Percentiles rank a stretch among this genome's conserved stretches.
These are phyloP conservation scores for Tetrapisispora namnaoensis DNA, from an alignment of 805 yeast genomes.

Conservation along the genomic window DNA sequence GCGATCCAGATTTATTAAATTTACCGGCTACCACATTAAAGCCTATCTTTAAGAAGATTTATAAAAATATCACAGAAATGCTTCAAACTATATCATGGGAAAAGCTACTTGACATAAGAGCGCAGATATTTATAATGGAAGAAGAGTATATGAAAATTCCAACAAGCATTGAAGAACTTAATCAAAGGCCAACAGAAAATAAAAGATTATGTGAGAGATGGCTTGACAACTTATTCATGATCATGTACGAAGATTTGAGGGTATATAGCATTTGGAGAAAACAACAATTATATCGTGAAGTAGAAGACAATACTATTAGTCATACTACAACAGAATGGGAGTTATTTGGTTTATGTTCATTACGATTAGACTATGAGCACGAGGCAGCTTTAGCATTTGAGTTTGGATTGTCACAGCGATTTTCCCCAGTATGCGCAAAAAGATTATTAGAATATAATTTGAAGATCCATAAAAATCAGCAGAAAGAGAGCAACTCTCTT, in stretches of 20 bases:
- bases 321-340: slow-evolving; percentile 86
- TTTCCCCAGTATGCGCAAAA: slow-evolving; percentile 67
- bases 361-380: slow-evolving; percentile 66
- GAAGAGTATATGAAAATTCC: slow-evolving; percentile 34
- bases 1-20: slow-evolving; percentile 48
- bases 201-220: slow-evolving; percentile 59
- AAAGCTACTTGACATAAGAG: slow-evolving; percentile 42
- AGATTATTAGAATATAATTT: slow-evolving; percentile 56
- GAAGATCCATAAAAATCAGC: slow-evolving; percentile 32
- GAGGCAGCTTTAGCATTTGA: slow-evolving; percentile 80
- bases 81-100: slow-evolving; percentile 67
- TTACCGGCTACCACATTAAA: slow-evolving; percentile 60
- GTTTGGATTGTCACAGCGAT: slow-evolving; percentile 57
- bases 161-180: slow-evolving; percentile 4
- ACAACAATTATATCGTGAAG: slow-evolving; percentile 73
- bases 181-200: not conserved
- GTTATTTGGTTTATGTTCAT: slow-evolving; percentile 70
- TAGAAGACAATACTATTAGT: slow-evolving; percentile 68
- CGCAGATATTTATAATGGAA: slow-evolving; percentile 55
- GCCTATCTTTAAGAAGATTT: slow-evolving; percentile 43
- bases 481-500: slow-evolving; percentile 8
- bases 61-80: slow-evolving; percentile 49
- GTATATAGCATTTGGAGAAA: slow-evolving; percentile 88
- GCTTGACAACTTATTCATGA: slow-evolving; percentile 62
- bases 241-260: slow-evolving; percentile 60